Conservation (phyloP, 495 filamentous ascomycete genomes). For the Penicillium dipodomyicola region DNA sequence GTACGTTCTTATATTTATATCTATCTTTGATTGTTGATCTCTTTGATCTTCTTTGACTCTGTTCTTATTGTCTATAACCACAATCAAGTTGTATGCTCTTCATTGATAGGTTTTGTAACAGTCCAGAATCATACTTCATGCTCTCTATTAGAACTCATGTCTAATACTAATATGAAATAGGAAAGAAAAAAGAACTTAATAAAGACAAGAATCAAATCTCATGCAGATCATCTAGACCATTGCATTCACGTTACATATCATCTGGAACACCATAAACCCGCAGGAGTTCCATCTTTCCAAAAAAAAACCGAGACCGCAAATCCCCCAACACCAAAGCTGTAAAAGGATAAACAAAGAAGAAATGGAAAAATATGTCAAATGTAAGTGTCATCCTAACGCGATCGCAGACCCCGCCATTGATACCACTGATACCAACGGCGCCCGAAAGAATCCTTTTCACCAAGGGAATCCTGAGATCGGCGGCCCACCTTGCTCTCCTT, state of each 20-base stretch:
- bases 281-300: neutral
- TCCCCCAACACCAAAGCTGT: conserved; percentile 23
- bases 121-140: neutral
- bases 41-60: neutral
- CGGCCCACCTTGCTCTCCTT: conserved; percentile 26
- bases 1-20: neutral
- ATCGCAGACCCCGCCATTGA: conserved; percentile 30
- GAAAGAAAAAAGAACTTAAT: neutral
- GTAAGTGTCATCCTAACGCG: conserved; percentile 19
- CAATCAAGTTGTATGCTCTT: neutral
- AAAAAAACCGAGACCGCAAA: neutral
- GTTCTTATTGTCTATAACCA: neutral
- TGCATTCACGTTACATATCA: neutral
- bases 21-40: neutral
- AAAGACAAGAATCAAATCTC: neutral
- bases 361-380: conserved; percentile 9
- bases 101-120: neutral
- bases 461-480: conserved; percentile 27
- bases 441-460: conserved; percentile 32
- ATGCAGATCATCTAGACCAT: conserved; percentile 5
- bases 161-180: neutral
- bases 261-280: conserved; percentile 2
- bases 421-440: conserved; percentile 38
- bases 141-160: neutral
- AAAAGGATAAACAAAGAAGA: conserved; percentile 9